Base-by-base conservation (phyloP, 495 filamentous ascomycete species). In the Cercophora scortea region DNA sequence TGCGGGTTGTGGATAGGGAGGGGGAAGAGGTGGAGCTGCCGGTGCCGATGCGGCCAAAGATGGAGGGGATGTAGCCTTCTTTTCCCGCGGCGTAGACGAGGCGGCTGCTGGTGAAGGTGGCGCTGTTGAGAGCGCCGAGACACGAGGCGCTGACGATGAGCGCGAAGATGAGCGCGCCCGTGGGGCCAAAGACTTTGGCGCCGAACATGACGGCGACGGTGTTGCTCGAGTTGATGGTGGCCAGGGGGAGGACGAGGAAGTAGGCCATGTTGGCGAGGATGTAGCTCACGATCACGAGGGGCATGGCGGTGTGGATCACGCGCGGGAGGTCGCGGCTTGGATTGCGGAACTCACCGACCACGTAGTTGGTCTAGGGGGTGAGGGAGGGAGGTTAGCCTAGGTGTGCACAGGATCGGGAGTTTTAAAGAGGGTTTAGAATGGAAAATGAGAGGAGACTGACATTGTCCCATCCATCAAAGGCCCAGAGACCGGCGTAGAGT, bases 391-490 rank as follows among this genome's bases (percentile, higher is more conserved):
- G 25, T 25, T 5, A 25, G 25, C 5, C 25, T 25, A 5, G 25
- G 25, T 25, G 25, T 25, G 25, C 25, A 25, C 25, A 25, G 2
- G 25, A 5, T 25, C 25, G 25, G 25, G 25, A n/a, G 25, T 25
- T 25, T 2, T 17, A 16, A 13, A 8, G 6, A 19, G 34, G 25
- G 5, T 43, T 17, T 4, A 25, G 36, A n/a, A 4, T 3, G 49
- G 18, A 41, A 32, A 25, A 17, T 35, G 52, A 19, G 52, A 15
- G 25, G 17, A 52, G 55, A 75, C 87, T 72, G 69, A 93, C 91
- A 68, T 98, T 98, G 64, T 98, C 93, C 93, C 93, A 98, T 16
- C 93, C 93, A 62, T 98, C 93, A 70, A 92, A 98, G 3, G 93
- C 93, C 93, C 93, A 98, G 2, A 98, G 75, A 9, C 93, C 93